Evolutionary conservation across 2,329 filamentous ascomycete species (phyloP), one percentile per base, ranked within the genome.

Genomic region (Curvularia hawaiiensis): DNA sequence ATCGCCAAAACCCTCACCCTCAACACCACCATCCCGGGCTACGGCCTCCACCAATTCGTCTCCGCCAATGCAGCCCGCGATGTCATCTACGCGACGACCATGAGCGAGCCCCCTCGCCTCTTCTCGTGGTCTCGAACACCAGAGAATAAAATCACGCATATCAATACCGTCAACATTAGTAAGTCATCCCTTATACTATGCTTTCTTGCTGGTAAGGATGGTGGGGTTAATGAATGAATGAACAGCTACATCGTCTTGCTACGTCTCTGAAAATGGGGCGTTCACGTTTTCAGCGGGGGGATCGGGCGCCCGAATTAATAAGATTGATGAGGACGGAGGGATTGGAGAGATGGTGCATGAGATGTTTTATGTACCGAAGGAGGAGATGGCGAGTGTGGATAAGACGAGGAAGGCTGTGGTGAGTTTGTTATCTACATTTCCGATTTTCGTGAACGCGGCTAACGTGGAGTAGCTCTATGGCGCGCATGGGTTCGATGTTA

Each of bases 401-500:
- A 54, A 20, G 10, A 54, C 45, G 18, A 38, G 45, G 24, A 33
- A 24, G 12, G 52, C 52, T 12, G 52, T 54, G n/a, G 45, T 54
- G 28, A 43, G 35, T 39, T 24, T 31, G 18, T 24, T 31, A 18
- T 28, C 26, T 8, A 28, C 5, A 28, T 24, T 24, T 24, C 22
- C 4, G 22, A 24, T 24, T 4, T 24, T 4, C 22, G 22, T 24
- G 22, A n/a, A n/a, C n/a, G n/a, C n/a, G 26, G 26, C 26, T 28
- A 28, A 35, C 6, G 14, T 35, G 33, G 14, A 16, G 14, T 2
- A 41, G 45, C 16, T 41, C 4, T 54, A 54, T 18, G 52, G 52
- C 22, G 52, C 33, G 9, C 52, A 54, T 38, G 52, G 52, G 1
- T 54, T 54, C 11, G 52, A 54, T 28, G 52, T 54, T 14, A 54